Evolutionary conservation across 2,329 filamentous ascomycete species (phyloP).

Genomic region (Septoria petroselini): DNA sequence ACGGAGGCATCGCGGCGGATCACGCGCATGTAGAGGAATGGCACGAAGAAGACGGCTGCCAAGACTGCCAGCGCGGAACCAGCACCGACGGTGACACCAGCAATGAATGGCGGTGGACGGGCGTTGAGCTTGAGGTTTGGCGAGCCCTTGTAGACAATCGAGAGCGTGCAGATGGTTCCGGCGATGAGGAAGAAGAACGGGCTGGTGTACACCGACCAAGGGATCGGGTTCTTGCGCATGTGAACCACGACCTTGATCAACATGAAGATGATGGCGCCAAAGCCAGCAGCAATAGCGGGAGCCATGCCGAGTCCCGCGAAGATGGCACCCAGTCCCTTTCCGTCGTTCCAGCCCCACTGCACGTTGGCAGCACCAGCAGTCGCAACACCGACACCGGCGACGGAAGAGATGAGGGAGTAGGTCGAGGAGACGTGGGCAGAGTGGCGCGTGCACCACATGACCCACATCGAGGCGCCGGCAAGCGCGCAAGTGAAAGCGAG

Average conservation of each 20-base stretch:
- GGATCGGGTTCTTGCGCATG: slow-evolving; percentile 49
- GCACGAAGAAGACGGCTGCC: slow-evolving; percentile 43
- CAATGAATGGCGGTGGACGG: slow-evolving; percentile 43
- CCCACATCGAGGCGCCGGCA: slow-evolving; percentile 52
- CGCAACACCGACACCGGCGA: slow-evolving; percentile 60
- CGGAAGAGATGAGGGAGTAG: slow-evolving; percentile 58
- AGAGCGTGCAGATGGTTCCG: slow-evolving; percentile 52
- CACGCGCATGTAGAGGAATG: slow-evolving; percentile 36
- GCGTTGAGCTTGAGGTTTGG: slow-evolving; percentile 48
- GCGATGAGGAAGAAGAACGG: slow-evolving; percentile 52
- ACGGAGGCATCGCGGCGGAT: slow-evolving; percentile 37
- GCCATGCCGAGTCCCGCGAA: slow-evolving; percentile 49
- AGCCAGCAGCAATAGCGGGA: slow-evolving; percentile 47
- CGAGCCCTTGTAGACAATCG: slow-evolving; percentile 55
- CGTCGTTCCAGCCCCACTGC: slow-evolving; percentile 45
- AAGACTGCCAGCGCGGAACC: slow-evolving; percentile 41
- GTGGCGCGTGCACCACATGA: slow-evolving; percentile 55
- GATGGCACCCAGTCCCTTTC: slow-evolving; percentile 46
- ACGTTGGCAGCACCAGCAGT: slow-evolving; percentile 46
- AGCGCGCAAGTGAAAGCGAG: slow-evolving; percentile 47
- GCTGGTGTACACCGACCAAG: slow-evolving; percentile 50
- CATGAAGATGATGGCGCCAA: slow-evolving; percentile 51
- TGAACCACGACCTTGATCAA: slow-evolving; percentile 52
- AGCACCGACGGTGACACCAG: slow-evolving; percentile 50
- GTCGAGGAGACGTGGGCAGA: slow-evolving; percentile 62